A percentile compares a stretch with the other conserved stretches of the same genome.
Conservation (phyloP, 306 rosid genomes). For the Dicorynia guianensis region DNA sequence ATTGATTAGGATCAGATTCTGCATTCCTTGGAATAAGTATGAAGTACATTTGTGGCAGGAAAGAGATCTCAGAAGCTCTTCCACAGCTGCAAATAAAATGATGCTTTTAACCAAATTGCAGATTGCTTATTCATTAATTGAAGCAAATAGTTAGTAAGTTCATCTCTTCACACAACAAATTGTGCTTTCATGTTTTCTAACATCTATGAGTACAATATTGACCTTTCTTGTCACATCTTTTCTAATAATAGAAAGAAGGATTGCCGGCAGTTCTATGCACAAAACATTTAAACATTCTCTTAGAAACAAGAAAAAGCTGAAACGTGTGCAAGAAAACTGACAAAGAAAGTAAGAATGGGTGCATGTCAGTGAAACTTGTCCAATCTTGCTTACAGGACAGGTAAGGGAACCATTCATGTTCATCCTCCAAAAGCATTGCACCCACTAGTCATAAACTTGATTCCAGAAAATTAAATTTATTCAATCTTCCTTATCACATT, state of each 20-base stretch:
- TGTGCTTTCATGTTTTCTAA: neutral
- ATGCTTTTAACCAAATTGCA: neutral
- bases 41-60: neutral
- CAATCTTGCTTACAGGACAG: too few relatives aligned
- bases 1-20: neutral
- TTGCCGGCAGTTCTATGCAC: neutral
- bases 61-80: neutral
- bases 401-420: neutral
- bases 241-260: neutral
- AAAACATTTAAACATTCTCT: neutral
- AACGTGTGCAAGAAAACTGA: neutral
- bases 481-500: neutral
- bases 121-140: neutral
- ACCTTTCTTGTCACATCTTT: neutral
- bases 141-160: neutral
- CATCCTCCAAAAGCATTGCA: neutral
- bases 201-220: neutral
- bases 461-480: neutral
- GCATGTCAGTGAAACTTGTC: neutral
- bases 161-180: neutral
- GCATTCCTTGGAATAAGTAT: neutral
- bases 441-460: neutral
- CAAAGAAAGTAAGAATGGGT: neutral
- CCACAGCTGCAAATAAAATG: neutral
- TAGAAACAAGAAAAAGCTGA: neutral